Percentiles rank a stretch among this genome's conserved stretches.
Evolutionary conservation across 2,329 filamentous ascomycete genomes (phyloP).

Genomic region (Beauveria scarabaeidicola): DNA sequence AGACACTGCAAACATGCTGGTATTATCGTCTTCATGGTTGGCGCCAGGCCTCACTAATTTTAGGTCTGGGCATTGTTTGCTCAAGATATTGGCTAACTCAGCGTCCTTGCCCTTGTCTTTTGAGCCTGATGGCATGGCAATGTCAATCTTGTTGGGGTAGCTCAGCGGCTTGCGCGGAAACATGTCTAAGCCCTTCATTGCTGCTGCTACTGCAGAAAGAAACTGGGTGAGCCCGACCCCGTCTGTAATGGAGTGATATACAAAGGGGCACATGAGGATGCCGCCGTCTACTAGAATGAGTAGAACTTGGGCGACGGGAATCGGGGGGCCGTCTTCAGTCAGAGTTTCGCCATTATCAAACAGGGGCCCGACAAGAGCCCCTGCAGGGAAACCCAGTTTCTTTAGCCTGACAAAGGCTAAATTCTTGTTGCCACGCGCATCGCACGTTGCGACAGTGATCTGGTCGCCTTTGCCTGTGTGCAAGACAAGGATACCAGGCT

Average conservation of each 20-base stretch:
- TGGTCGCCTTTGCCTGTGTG: neutral
- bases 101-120: neutral
- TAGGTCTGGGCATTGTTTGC: conserved; percentile 31
- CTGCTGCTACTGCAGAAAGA: conserved; percentile 27
- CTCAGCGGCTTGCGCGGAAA: conserved; percentile 9
- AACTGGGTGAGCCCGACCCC: conserved; percentile 32
- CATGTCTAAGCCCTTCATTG: neutral
- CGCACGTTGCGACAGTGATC: neutral
- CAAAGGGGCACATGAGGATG: conserved; percentile 30
- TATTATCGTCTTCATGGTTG: conserved; percentile 25
- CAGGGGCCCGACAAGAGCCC: conserved; percentile 20
- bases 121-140: neutral
- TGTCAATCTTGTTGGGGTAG: conserved; percentile 15
- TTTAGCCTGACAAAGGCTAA: conserved; percentile 20
- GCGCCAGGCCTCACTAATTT: conserved; percentile 21
- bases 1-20: conserved; percentile 23
- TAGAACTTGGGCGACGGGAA: conserved; percentile 31
- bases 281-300: conserved; percentile 32
- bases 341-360: conserved; percentile 15
- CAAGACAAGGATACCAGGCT: neutral
- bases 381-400: conserved; percentile 21
- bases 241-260: conserved; percentile 35
- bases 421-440: neutral
- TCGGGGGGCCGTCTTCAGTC: conserved; percentile 13
- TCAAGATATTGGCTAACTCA: conserved; percentile 14